phyloP scores from a whole-genome alignment of 169 alveolate genomes.

The Plasmodium yoelii region DNA sequence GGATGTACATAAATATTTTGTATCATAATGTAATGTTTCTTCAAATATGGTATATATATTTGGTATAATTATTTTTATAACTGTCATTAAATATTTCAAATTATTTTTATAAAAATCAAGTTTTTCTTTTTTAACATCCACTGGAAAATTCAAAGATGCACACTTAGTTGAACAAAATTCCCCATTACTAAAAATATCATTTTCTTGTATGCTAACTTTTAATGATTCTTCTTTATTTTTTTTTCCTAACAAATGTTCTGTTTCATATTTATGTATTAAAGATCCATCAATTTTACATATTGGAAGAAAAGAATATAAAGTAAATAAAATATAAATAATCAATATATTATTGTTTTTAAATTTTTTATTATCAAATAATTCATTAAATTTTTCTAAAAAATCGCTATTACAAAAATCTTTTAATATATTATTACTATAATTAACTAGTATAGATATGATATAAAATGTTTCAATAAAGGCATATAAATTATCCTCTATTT shows the following conservation, averaged over 20 bases:
- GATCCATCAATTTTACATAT: conserved; percentile 53
- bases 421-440: conserved; percentile 61
- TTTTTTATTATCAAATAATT: conserved; percentile 38
- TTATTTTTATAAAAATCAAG: conserved; percentile 48
- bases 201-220: not conserved
- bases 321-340: conserved; percentile 56
- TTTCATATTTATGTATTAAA: conserved; percentile 56
- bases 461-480: conserved; percentile 77
- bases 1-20: conserved; percentile 58
- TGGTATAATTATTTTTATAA: conserved; percentile 69
- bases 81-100: conserved; percentile 26
- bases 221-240: not conserved
- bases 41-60: conserved; percentile 36
- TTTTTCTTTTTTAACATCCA: conserved; percentile 66
- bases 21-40: conserved; percentile 59
- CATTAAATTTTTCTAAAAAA: conserved; percentile 47
- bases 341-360: conserved; percentile 55
- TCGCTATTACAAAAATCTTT: conserved; percentile 63
- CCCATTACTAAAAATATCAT: not conserved
- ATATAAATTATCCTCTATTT: conserved; percentile 73
- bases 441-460: conserved; percentile 54
- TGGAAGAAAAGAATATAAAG: conserved; percentile 67
- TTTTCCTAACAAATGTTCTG: conserved; percentile 2
- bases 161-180: not conserved
- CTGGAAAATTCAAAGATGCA: conserved; percentile 38